Evolutionary conservation across 148 eudicot genomes (phyloP).

Genomic region (Fallopia convolvulus): DNA sequence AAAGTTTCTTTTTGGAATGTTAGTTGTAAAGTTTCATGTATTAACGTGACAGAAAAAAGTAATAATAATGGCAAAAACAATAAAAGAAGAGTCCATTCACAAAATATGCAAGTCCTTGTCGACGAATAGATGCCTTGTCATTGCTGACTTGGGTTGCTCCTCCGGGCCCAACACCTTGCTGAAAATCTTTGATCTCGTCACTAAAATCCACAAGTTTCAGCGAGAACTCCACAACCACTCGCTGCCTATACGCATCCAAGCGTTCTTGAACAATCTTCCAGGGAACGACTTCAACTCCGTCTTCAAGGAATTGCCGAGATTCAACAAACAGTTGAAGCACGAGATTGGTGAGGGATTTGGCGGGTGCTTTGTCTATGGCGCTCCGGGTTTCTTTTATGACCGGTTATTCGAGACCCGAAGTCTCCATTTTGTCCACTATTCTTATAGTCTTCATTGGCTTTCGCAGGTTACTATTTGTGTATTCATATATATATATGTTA

Average conservation of each 20-base stretch:
- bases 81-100: background rate
- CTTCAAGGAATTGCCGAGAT: background rate
- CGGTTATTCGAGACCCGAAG: background rate
- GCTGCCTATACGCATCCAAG: background rate
- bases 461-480: background rate
- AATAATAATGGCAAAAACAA: background rate
- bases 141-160: background rate
- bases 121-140: background rate
- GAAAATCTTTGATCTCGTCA: background rate
- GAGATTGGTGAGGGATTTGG: background rate
- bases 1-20: too few relatives aligned
- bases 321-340: background rate
- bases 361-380: background rate
- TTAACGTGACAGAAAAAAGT: background rate
- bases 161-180: background rate
- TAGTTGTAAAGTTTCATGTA: too few relatives aligned
- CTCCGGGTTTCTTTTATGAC: background rate
- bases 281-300: background rate
- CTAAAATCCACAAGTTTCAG: background rate
- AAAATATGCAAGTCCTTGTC: background rate
- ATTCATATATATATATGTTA: too few relatives aligned
- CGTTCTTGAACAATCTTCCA: background rate
- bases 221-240: background rate
- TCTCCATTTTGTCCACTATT: background rate
- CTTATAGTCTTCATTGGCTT: background rate